Percentiles rank a stretch among this genome's conserved stretches.
These are phyloP conservation scores for Phlegmacium glaucopus DNA, from an alignment of 768 basidiomycete genomes.

Conservation along the genomic window DNA sequence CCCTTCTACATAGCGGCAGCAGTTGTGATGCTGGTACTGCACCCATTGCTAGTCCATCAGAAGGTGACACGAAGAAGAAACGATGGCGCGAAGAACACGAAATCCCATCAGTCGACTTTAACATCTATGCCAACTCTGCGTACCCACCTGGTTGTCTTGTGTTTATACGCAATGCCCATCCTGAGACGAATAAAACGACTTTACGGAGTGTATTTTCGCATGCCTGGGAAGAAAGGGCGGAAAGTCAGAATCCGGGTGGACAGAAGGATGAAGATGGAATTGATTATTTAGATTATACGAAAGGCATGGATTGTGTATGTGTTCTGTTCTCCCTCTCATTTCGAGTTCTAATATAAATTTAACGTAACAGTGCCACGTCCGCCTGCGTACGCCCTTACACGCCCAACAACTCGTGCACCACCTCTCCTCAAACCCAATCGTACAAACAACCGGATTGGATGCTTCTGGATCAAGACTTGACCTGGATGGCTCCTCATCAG, in stretches of 20 bases:
- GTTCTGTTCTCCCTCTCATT: neutral
- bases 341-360: neutral
- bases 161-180: slow-evolving; percentile 67
- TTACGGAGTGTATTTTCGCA: slow-evolving; percentile 54
- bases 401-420: slow-evolving; percentile 40
- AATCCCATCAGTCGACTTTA: neutral
- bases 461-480: slow-evolving; percentile 34
- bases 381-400: slow-evolving; percentile 51
- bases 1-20: too few species aligned
- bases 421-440: slow-evolving; percentile 34
- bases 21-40: too few species aligned
- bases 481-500: neutral
- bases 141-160: slow-evolving; percentile 68
- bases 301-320: slow-evolving; percentile 71
- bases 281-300: slow-evolving; percentile 79
- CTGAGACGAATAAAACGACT: slow-evolving; percentile 79
- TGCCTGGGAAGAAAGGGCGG: slow-evolving; percentile 16
- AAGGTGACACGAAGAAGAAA: too few species aligned
- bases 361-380: slow-evolving; percentile 61
- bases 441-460: slow-evolving; percentile 56
- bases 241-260: neutral
- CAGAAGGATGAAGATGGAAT: slow-evolving; percentile 30
- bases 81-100: too few species aligned
- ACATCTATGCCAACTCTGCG: slow-evolving; percentile 28
- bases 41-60: too few species aligned